Conservation (phyloP, 2,329 filamentous ascomycete species). For the Fusarium protoensiforme region DNA sequence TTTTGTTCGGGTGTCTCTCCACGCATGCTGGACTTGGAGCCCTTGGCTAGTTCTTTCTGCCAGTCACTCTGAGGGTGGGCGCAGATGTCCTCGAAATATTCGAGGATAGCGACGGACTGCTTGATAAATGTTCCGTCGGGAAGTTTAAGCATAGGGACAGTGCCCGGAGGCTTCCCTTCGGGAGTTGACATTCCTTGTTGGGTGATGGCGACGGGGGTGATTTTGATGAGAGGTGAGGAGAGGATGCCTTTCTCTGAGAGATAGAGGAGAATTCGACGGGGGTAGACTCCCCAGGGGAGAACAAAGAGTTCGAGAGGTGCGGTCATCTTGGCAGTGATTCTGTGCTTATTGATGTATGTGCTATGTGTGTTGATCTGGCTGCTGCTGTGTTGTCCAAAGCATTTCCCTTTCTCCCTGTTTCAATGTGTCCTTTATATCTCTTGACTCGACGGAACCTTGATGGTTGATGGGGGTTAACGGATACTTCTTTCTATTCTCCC, state of each 20-base stretch:
- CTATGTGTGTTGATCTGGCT: not conserved
- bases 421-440: not conserved
- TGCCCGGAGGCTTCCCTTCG: slow-evolving; percentile 22
- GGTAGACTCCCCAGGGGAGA: slow-evolving; percentile 24
- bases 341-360: not conserved
- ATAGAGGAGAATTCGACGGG: slow-evolving; percentile 25
- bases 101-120: slow-evolving; percentile 27
- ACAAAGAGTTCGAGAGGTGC: slow-evolving; percentile 23
- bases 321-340: not conserved
- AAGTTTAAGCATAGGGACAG: slow-evolving; percentile 17
- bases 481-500: not conserved
- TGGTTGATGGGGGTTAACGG: not conserved
- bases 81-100: slow-evolving; percentile 34
- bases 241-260: slow-evolving; percentile 20
- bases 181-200: not conserved
- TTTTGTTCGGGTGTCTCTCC: slow-evolving; percentile 11
- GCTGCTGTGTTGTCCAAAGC: not conserved
- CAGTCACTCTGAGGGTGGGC: slow-evolving; percentile 8
- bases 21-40: not conserved
- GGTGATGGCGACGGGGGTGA: not conserved
- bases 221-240: slow-evolving; percentile 6
- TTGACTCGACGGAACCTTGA: not conserved
- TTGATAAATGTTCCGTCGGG: slow-evolving; percentile 32
- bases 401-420: not conserved
- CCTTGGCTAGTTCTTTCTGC: slow-evolving; percentile 7